Evolutionary conservation across 768 basidiomycete species (phyloP).

Genomic region (Tulasnella sp.): DNA sequence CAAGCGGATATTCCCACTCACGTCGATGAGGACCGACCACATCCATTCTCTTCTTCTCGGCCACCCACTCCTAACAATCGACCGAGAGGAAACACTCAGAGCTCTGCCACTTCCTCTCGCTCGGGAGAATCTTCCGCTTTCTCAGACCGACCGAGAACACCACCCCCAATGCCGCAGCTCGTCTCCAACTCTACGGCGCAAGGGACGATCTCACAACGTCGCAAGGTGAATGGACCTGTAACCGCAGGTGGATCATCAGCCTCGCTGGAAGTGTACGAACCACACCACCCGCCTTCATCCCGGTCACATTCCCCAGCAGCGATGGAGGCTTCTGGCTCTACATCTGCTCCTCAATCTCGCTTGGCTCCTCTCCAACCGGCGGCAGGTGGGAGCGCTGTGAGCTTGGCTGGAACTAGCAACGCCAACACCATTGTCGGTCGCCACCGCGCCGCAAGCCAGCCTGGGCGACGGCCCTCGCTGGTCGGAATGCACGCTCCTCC

Average conservation of each 20-base stretch:
- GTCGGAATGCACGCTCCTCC: constrained; percentile 15
- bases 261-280: constrained; percentile 12
- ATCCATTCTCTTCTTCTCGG: constrained; percentile 14
- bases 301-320: constrained; percentile 21
- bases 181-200: constrained; percentile 28
- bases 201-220: constrained; percentile 28
- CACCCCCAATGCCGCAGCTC: constrained; percentile 22
- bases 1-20: background rate
- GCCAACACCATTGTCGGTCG: background rate
- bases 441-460: constrained; percentile 23
- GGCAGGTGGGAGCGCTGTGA: background rate
- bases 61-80: constrained; percentile 19
- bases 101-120: constrained; percentile 19
- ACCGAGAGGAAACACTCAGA: constrained; percentile 23
- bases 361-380: background rate
- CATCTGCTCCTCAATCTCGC: constrained; percentile 11
- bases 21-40: background rate
- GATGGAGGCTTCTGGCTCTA: constrained; percentile 1
- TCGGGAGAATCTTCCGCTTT: constrained; percentile 20
- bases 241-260: constrained; percentile 6
- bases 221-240: constrained; percentile 12
- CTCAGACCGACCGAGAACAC: constrained; percentile 16
- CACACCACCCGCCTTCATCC: constrained; percentile 5
- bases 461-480: constrained; percentile 17
- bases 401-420: background rate